phyloP scores from a whole-genome alignment of 2,329 filamentous ascomycete genomes.

The Trichoderma polysporum region DNA sequence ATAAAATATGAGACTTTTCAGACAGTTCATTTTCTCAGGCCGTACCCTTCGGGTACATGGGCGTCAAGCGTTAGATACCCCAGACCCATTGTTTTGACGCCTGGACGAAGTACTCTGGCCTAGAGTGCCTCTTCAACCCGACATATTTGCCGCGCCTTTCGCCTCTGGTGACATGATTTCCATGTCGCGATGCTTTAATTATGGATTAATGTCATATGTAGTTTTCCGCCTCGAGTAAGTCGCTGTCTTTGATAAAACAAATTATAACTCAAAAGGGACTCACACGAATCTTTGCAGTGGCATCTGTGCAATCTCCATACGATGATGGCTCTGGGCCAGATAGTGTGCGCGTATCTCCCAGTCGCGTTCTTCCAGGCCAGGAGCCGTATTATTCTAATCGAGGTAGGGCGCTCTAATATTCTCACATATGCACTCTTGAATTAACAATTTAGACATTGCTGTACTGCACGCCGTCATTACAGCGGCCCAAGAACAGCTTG shows the following conservation, averaged over 20 bases:
- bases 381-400: constrained; percentile 59
- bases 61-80: neutral
- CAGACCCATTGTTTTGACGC: neutral
- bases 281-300: constrained; percentile 24
- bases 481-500: constrained; percentile 65
- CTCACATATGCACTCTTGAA: neutral
- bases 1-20: too few relatives aligned
- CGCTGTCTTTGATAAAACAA: neutral
- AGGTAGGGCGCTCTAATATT: constrained; percentile 41
- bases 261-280: neutral
- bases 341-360: constrained; percentile 32
- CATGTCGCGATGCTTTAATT: constrained; percentile 17
- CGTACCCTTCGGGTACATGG: neutral
- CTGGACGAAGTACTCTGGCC: neutral
- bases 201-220: constrained; percentile 37
- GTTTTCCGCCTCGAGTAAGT: constrained; percentile 32
- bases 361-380: constrained; percentile 30
- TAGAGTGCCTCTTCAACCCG: neutral
- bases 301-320: constrained; percentile 30
- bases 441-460: constrained; percentile 63
- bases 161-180: neutral
- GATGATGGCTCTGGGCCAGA: constrained; percentile 29
- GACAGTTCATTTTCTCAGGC: too few relatives aligned
- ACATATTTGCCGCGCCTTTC: constrained; percentile 6
- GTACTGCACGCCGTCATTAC: constrained; percentile 75